Evolutionary conservation across 495 filamentous ascomycete species (phyloP), one percentile per base, ranked within the genome.

Genomic region (Trichoderma reesei): DNA sequence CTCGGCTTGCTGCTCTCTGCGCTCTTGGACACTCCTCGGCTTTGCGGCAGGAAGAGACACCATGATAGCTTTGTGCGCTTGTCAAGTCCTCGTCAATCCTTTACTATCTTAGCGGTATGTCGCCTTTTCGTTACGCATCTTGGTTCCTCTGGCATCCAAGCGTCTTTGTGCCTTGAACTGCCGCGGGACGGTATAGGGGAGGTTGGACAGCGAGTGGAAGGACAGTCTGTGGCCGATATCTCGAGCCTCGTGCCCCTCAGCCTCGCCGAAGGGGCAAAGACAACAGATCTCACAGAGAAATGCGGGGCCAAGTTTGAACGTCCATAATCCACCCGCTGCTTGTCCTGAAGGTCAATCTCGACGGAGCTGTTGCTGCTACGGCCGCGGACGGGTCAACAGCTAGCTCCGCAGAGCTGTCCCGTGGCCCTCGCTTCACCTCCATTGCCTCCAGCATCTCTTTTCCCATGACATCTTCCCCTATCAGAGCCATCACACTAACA

Each of bases 101-200:
- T 63, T 41, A 46, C 41, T 42, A 42, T 42, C 61, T 46, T 63
- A 63, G 61, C 41, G 61, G 61, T 63, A 44, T 33, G 61, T 63
- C 36, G 59, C 16, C 13, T 41, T 38, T 20, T 41, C 11, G 16
- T 20, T 41, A 1, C 61, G 8, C 36, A 14, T 37, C 16, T 3
- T 39, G 44, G 37, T n/a, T 34, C 1, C 26, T 56, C 16, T n/a
- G 26, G 11, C 20, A 56, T 9, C 26, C 26, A 26, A 26, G 26
- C 26, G 26, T 26, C 26, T 26, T 26, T 26, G 26, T 26, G 26
- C 26, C 26, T 26, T 26, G 26, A 1, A 26, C 26, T 26, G 26
- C 26, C 26, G 26, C 26, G 26, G 26, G 26, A 26, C 26, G 26
- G 26, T 26, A 26, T 26, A 1, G 26, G 26, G 26, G 26, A 26